These are phyloP conservation scores for Pyrus hybrid DNA, from an alignment of 331 rosid species.

Conservation along the genomic window DNA sequence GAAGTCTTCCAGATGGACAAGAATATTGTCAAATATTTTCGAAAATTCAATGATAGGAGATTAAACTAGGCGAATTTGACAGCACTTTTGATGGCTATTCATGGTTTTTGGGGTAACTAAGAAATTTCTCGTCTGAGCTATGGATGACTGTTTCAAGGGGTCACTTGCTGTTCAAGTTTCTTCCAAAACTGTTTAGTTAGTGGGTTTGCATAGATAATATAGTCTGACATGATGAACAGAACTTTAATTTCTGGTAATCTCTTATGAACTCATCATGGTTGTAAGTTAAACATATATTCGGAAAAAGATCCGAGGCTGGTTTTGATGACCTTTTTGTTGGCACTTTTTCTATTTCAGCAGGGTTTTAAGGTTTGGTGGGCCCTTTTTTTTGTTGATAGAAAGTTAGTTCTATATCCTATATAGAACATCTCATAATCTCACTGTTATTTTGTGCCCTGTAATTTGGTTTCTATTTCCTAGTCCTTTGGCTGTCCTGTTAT, in stretches of 20 bases:
- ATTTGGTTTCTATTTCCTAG: not conserved
- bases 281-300: not conserved
- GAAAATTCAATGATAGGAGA: not conserved
- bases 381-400: not conserved
- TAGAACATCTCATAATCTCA: not conserved
- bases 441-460: not conserved
- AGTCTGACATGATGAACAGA: not conserved
- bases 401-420: not conserved
- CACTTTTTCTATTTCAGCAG: not conserved
- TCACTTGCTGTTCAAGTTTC: not conserved
- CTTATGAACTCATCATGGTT: not conserved
- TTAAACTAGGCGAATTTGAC: not conserved
- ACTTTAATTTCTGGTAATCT: not conserved
- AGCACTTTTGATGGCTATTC: not conserved
- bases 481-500: not conserved
- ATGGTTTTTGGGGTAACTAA: not conserved
- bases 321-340: not conserved
- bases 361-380: not conserved
- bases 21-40: conserved; percentile 4
- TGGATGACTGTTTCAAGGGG: not conserved
- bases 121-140: not conserved
- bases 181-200: not conserved
- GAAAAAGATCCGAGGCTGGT: not conserved
- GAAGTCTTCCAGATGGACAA: not conserved
- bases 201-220: not conserved